Conservation (phyloP, 1,139 yeast species). For the Taphrina confusa region DNA sequence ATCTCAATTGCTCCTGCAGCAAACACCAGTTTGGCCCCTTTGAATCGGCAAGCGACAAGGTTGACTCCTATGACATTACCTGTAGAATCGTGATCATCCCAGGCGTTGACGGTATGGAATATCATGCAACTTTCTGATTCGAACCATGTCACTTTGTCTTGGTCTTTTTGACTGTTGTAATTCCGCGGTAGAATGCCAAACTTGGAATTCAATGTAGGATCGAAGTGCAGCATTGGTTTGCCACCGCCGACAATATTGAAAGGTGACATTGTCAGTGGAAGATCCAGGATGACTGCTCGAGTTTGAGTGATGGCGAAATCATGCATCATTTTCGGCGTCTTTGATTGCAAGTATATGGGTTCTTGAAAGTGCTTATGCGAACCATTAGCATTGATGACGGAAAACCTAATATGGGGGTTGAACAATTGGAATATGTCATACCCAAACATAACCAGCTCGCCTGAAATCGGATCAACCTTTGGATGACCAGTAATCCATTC, state of each 20-base stretch:
- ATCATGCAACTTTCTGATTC: constrained; percentile 34
- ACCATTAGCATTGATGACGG: constrained; percentile 24
- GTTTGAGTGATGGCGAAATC: constrained; percentile 34
- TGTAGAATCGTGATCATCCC: constrained; percentile 29
- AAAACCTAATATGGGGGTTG: constrained; percentile 28
- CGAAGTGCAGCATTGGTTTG: constrained; percentile 33
- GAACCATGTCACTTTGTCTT: constrained; percentile 17
- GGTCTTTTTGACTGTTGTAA: constrained; percentile 1
- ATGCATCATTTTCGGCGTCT: constrained; percentile 34
- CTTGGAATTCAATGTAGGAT: constrained; percentile 9
- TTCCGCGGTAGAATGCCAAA: constrained; percentile 27
- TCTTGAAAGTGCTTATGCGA: constrained; percentile 26
- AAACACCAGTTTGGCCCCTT: constrained; percentile 34
- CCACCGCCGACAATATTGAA: constrained; percentile 29
- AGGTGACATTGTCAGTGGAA: constrained; percentile 35
- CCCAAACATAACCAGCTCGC: constrained; percentile 35
- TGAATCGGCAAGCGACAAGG: constrained; percentile 32
- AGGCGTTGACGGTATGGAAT: constrained; percentile 34
- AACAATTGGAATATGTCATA: constrained; percentile 32
- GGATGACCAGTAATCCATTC: constrained; percentile 36
- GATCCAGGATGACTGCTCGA: constrained; percentile 23
- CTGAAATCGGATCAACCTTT: constrained; percentile 31
- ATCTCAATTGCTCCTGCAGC: constrained; percentile 34
- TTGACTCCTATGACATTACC: constrained; percentile 27
- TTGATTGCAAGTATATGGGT: constrained; percentile 27